phyloP scores from a whole-genome alignment of 2,329 filamentous ascomycete genomes.

The Colletotrichum orchidophilum region DNA sequence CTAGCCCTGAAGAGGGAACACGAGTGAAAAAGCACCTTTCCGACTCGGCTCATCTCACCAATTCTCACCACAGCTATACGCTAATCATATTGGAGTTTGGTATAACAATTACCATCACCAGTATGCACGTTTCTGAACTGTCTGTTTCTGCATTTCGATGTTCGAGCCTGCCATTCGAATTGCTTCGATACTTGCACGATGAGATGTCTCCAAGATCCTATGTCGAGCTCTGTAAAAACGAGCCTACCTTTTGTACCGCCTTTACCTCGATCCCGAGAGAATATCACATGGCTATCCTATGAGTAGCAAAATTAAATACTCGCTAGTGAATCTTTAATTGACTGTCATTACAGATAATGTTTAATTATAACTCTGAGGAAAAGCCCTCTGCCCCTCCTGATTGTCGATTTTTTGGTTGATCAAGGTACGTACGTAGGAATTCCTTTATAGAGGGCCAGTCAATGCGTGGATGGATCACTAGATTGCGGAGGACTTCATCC shows the following conservation, averaged over 20 bases:
- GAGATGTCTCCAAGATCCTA: not conserved
- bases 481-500: too few species aligned
- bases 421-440: too few species aligned
- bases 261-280: not conserved
- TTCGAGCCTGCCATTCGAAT: not conserved
- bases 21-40: not conserved
- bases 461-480: too few species aligned
- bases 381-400: too few species aligned
- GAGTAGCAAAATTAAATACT: too few species aligned
- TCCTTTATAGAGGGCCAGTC: too few species aligned
- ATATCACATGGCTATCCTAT: not conserved
- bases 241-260: not conserved
- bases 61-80: not conserved
- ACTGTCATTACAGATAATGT: too few species aligned
- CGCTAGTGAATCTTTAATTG: too few species aligned
- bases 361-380: too few species aligned
- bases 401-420: too few species aligned
- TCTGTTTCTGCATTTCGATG: not conserved
- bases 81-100: not conserved
- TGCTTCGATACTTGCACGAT: not conserved
- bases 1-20: not conserved
- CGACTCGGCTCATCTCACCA: not conserved
- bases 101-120: too few species aligned
- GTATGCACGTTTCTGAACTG: too few species aligned
- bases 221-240: not conserved